Evolutionary conservation across 768 basidiomycete genomes (phyloP), one percentile per base, ranked within the genome.

Genomic region (Amanita pallidorosea): DNA sequence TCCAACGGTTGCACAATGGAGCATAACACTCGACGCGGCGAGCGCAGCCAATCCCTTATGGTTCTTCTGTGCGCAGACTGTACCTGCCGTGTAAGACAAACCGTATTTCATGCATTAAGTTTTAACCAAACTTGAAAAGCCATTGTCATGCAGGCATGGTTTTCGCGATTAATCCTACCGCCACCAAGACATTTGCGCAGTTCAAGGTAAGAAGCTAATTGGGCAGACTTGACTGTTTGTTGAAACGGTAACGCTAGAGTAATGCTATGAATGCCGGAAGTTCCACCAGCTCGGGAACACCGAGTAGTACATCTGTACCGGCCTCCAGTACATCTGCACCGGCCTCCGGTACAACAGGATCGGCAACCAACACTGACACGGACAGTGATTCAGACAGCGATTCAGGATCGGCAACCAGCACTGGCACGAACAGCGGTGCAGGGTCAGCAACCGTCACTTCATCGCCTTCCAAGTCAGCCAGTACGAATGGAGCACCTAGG

Each of bases 41-140:
- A 66, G 76, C 58, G 63, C 67, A n/a, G 61, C 68, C 15, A 56
- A 64, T 2, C 77, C 81, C 7, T 61, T 80, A 25, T 83, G 80
- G 80, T 81, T 82, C 70, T 79, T 69, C 72, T 81, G 79, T 55
- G 70, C 68, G 15, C 79, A 81, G 63, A 69, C 66, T 0, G 56
- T 12, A 7, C 61, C 67, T 35, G 60, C 52, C 67, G 64, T 61
- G 70, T 36, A 61, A 42, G 29, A 8, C 17, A 8, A 17, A 5
- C 25, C 11, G 47, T 9, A 31, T n/a, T 29, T 44, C 18, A 6
- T 35, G 17, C 22, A 17, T 13, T 4, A 13, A 18, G 9, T 15
- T 6, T 17, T 22, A 11, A 13, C 36, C 18, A 36, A 38, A 23
- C n/a, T 27, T 23, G 8, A 38, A 12, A 17, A 60, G 60, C 47